phyloP scores from a whole-genome alignment of 140 eudicot species.

The Cichorium intybus region DNA sequence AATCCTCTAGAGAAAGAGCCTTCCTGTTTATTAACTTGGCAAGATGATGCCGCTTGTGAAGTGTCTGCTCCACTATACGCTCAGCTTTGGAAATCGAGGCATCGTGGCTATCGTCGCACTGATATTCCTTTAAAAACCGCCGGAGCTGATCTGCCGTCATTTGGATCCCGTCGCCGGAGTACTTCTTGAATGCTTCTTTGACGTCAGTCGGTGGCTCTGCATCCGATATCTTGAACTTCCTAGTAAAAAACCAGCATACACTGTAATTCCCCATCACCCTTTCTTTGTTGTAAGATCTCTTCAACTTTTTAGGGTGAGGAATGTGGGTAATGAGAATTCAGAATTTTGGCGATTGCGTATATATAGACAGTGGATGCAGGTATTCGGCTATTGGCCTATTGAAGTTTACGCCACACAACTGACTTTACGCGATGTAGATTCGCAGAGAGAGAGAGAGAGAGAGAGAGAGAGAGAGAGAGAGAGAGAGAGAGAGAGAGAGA shows the following conservation, averaged over 20 bases:
- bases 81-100: slow-evolving; percentile 45
- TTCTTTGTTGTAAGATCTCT: background rate
- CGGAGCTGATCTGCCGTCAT: slow-evolving; percentile 71
- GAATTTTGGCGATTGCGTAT: background rate
- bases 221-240: slow-evolving; percentile 55
- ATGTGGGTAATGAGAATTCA: background rate
- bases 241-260: slow-evolving; percentile 62
- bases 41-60: slow-evolving; percentile 55
- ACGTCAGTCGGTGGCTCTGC: slow-evolving; percentile 73
- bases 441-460: background rate
- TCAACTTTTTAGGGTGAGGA: background rate
- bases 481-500: background rate
- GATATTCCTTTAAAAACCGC: slow-evolving; percentile 48
- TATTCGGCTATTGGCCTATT: background rate
- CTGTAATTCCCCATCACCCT: slow-evolving; percentile 59
- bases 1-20: slow-evolving; percentile 61
- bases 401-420: slow-evolving; percentile 9
- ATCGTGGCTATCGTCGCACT: slow-evolving; percentile 20
- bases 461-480: slow-evolving; percentile 5
- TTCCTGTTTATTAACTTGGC: slow-evolving; percentile 43
- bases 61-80: slow-evolving; percentile 45
- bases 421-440: slow-evolving; percentile 18
- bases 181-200: slow-evolving; percentile 40
- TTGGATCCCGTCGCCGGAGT: slow-evolving; percentile 50
- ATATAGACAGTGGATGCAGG: background rate